Conservation (phyloP, 2,329 filamentous ascomycete genomes). For the Fusarium miscanthi region DNA sequence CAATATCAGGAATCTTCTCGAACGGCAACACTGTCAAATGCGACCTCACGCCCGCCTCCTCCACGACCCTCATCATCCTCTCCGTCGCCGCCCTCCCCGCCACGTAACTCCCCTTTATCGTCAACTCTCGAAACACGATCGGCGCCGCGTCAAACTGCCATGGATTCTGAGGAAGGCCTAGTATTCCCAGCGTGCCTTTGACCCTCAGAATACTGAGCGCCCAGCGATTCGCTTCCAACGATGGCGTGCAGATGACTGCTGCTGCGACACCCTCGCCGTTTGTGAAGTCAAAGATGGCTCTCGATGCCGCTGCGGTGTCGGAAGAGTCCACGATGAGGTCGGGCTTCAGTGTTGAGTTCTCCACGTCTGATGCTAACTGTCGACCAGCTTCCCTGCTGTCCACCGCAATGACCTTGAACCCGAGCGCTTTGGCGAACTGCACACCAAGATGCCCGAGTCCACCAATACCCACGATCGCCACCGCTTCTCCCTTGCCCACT, state of each 20-base stretch:
- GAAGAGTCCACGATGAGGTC: constrained; percentile 11
- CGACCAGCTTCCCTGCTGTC: constrained; percentile 19
- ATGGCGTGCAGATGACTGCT: neutral
- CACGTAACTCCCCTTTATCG: constrained; percentile 1
- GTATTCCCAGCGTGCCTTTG: constrained; percentile 6
- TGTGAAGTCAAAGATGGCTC: constrained; percentile 3
- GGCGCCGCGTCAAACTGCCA: constrained; percentile 17
- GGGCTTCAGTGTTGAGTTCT: neutral
- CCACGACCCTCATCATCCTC: constrained; percentile 8
- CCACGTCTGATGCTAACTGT: constrained; percentile 3
- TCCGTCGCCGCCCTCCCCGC: neutral
- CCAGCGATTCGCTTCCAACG: constrained; percentile 13
- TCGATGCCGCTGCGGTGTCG: neutral
- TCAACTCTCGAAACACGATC: constrained; percentile 8
- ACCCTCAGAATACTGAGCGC: neutral
- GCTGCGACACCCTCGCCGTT: constrained; percentile 1
- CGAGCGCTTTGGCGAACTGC: constrained; percentile 11
- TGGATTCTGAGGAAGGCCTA: neutral
- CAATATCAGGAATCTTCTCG: neutral
- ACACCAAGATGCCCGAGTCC: constrained; percentile 7
- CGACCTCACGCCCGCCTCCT: constrained; percentile 9
- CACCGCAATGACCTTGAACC: constrained; percentile 1
- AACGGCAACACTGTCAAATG: constrained; percentile 11
- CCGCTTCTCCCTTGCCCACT: neutral
- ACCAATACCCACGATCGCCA: constrained; percentile 3